These are phyloP conservation scores for Chytriomyces sp. DNA, from an alignment of 192 early-diverging fungal genomes.

Conservation along the genomic window DNA sequence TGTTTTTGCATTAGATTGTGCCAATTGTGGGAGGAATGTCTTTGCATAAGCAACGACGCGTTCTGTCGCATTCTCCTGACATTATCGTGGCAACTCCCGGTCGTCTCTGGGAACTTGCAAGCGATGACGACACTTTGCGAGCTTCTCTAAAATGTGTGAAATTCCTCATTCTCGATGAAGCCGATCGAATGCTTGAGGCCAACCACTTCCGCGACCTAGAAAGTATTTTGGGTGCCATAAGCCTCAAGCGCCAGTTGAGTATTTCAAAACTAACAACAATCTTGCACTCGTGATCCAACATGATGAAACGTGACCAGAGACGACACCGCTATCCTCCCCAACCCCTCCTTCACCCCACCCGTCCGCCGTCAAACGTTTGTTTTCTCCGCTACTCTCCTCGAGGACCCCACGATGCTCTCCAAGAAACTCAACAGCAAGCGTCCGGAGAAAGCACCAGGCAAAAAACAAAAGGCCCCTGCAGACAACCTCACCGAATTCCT, in stretches of 20 bases:
- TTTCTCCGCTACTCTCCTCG: conserved; percentile 85
- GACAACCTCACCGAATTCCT: conserved; percentile 67
- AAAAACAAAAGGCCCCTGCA: conserved; percentile 27
- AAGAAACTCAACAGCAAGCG: conserved; percentile 20
- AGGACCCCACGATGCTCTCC: conserved; percentile 10
- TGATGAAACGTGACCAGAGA: no score
- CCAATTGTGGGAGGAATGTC: conserved; percentile 95
- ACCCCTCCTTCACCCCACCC: background rate
- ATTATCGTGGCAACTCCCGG: conserved; percentile 96
- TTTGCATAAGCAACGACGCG: conserved; percentile 83
- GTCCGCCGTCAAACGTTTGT: conserved; percentile 80
- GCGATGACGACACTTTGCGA: conserved; percentile 65
- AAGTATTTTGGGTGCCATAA: conserved; percentile 58
- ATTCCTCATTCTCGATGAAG: conserved; percentile 93
- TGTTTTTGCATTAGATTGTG: conserved; percentile 71
- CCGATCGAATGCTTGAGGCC: conserved; percentile 91
- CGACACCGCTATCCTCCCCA: no score
- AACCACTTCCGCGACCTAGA: conserved; percentile 89
- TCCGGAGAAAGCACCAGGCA: conserved; percentile 17
- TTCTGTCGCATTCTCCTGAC: conserved; percentile 68
- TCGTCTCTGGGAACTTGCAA: conserved; percentile 66
- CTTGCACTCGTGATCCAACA: no score
- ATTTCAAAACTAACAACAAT: no score
- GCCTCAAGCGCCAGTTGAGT: conserved; percentile 7
- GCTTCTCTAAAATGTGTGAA: conserved; percentile 57